Evolutionary conservation across 345 rosid species (phyloP), one percentile per base, ranked within the genome.

Genomic region (sweet orange (Citrus sinensis)): DNA sequence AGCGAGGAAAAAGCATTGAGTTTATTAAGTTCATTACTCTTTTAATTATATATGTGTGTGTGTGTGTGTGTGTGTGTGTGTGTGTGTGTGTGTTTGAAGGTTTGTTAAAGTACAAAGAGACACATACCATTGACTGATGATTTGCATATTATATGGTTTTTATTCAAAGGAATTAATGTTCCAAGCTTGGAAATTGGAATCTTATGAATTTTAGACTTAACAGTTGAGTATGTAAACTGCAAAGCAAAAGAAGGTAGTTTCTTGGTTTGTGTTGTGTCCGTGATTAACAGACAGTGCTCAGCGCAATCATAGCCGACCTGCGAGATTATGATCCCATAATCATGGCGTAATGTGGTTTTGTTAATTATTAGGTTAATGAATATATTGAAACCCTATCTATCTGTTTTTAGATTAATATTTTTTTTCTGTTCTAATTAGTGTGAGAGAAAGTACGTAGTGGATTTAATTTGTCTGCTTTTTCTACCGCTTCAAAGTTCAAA

Each of bases 241-340:
- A 51, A 14, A 19, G 9, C 60, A 20, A 22, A 42, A 54, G 17
- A 20, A 39, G 27, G 67, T 42, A 75, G 87, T 69, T 80, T 80
- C 83, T 78, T 80, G 81, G 87, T 87, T 82, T 87, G 83, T 87
- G 86, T 58, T 82, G 80, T 91, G 95, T 89, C 89, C 81, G 82
- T 73, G 75, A 87, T 82, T 71, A 85, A 81, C 82, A 81, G 90
- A 87, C 93, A 85, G 61, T 54, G 76, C 81, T 83, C 89, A 79
- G 89, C 92, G 88, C 83, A 88, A 90, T 90, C 88, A 85, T 83
- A 89, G 97, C 95, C 87, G 89, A 85, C 84, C 84, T 87, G 86
- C 84, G 71, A 86, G 89, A 85, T 85, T 86, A 81, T 85, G 86
- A 89, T 87, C 91, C 91, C 90, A 74, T 71, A 85, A 83, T 88